These are phyloP conservation scores for Sphaerobolus stellatus DNA, from an alignment of 1,284 basidiomycete genomes.

Conservation along the genomic window DNA sequence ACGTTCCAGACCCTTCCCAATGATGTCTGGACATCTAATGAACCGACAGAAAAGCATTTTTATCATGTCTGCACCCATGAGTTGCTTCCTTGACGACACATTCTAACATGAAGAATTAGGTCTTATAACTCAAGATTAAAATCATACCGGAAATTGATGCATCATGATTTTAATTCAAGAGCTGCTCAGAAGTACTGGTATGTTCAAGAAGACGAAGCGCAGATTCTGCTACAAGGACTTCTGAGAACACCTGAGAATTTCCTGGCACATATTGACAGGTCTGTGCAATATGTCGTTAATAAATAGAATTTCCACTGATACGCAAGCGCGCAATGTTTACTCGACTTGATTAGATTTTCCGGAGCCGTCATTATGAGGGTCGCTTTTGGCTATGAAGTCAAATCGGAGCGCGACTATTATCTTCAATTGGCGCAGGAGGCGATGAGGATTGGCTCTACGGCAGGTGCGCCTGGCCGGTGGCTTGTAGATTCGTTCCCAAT, in stretches of 20 bases:
- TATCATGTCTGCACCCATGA: slow-evolving; percentile 1
- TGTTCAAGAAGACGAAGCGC: slow-evolving; percentile 38
- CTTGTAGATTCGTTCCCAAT: slow-evolving; percentile 45
- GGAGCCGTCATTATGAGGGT: slow-evolving; percentile 38
- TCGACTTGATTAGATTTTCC: slow-evolving; percentile 21
- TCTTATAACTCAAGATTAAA: slow-evolving; percentile 29
- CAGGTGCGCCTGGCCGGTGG: slow-evolving; percentile 43
- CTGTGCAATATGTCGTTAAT: not conserved
- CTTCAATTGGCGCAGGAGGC: slow-evolving; percentile 38
- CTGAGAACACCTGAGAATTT: slow-evolving; percentile 39
- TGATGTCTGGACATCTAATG: slow-evolving; percentile 12
- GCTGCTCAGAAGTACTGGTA: slow-evolving; percentile 34
- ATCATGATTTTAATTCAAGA: slow-evolving; percentile 34
- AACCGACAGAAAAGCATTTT: slow-evolving; percentile 14
- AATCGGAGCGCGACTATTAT: slow-evolving; percentile 33
- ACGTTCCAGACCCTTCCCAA: slow-evolving; percentile 9
- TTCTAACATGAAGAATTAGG: not conserved
- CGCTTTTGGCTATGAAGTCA: slow-evolving; percentile 38
- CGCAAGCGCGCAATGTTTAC: too few relatives aligned
- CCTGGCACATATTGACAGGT: slow-evolving; percentile 21
- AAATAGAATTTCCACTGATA: not conserved
- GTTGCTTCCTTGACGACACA: not conserved
- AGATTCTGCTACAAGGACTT: slow-evolving; percentile 36
- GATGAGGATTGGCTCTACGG: slow-evolving; percentile 40
- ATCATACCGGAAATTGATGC: slow-evolving; percentile 39